phyloP scores from a whole-genome alignment of 805 yeast species.

The Yamadazyma laniorum region DNA sequence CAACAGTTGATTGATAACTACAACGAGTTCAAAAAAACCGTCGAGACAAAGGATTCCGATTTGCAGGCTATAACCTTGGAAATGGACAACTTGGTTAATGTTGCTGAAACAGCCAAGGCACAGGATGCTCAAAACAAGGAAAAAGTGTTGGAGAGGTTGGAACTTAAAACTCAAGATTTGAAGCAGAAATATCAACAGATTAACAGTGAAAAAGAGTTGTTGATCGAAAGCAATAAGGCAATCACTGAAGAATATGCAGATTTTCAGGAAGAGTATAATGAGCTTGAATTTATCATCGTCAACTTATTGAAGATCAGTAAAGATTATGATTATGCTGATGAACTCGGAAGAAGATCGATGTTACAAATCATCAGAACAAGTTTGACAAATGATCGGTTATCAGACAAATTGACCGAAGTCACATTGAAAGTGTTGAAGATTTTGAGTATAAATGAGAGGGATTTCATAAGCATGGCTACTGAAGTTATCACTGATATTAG shows the following conservation, averaged over 20 bases:
- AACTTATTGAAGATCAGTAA: conserved; percentile 69
- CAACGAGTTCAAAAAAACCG: conserved; percentile 13
- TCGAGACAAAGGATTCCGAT: conserved; percentile 8
- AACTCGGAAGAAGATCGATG: conserved; percentile 81
- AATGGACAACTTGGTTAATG: conserved; percentile 14
- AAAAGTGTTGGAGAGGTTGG: conserved; percentile 4
- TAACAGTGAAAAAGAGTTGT: conserved; percentile 9
- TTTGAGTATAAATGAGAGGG: conserved; percentile 74
- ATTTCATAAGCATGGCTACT: conserved; percentile 79
- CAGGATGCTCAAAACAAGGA: conserved; percentile 18
- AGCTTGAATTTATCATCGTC: conserved; percentile 68
- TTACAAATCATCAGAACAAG: conserved; percentile 47
- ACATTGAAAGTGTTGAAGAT: conserved; percentile 66
- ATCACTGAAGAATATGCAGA: conserved; percentile 17
- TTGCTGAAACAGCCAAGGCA: conserved; percentile 7
- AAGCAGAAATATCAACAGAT: conserved; percentile 4
- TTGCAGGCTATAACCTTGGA: conserved; percentile 4
- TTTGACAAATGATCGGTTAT: conserved; percentile 55
- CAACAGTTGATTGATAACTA: conserved; percentile 19
- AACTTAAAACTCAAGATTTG: conserved; percentile 8
- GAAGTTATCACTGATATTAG: conserved; percentile 84
- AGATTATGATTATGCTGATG: conserved; percentile 84
- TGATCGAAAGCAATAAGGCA: conserved; percentile 17
- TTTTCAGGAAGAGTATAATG: conserved; percentile 46
- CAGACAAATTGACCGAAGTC: conserved; percentile 52